Percentiles rank a stretch among this genome's conserved stretches.
These are phyloP conservation scores for Penium margaritaceum DNA, from an alignment of 139 green algal genomes.

Conservation along the genomic window DNA sequence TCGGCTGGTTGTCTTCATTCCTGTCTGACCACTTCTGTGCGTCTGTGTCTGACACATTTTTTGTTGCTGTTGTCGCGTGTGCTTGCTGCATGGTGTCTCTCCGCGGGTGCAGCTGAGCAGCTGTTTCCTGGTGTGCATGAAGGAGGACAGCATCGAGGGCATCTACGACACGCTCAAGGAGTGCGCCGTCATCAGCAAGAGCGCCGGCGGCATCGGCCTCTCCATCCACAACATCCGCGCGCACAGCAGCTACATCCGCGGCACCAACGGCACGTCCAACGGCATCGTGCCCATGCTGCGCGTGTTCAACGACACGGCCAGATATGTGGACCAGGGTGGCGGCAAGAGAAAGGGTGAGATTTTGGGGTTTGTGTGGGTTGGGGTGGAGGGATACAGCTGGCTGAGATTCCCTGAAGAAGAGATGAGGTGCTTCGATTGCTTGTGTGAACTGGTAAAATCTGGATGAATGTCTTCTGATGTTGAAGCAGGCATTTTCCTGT, in stretches of 20 bases:
- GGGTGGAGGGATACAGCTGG: no score
- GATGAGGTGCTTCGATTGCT: no score
- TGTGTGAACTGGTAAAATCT: no score
- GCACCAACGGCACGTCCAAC: slow-evolving; percentile 95
- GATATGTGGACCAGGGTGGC: slow-evolving; percentile 86
- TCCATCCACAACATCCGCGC: slow-evolving; percentile 91
- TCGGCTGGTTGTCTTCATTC: no score
- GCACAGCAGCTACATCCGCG: slow-evolving; percentile 88
- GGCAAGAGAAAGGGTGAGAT: slow-evolving; percentile 83
- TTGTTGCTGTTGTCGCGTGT: background rate
- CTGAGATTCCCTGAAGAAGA: no score
- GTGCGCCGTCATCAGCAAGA: slow-evolving; percentile 94
- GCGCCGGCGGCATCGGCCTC: slow-evolving; percentile 89
- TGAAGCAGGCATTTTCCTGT: no score
- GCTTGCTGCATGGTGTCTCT: background rate
- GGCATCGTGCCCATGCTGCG: slow-evolving; percentile 97
- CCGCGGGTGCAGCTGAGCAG: slow-evolving; percentile 57
- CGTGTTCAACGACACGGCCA: slow-evolving; percentile 97
- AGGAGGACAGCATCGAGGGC: slow-evolving; percentile 87
- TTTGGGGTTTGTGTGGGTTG: no score
- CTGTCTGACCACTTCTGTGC: no score
- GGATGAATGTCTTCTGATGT: no score
- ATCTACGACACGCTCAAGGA: slow-evolving; percentile 99
- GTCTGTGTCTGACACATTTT: background rate
- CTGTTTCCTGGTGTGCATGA: slow-evolving; percentile 95